Base-by-base conservation (phyloP, 495 filamentous ascomycete species). In the Penicillium roqueforti region DNA sequence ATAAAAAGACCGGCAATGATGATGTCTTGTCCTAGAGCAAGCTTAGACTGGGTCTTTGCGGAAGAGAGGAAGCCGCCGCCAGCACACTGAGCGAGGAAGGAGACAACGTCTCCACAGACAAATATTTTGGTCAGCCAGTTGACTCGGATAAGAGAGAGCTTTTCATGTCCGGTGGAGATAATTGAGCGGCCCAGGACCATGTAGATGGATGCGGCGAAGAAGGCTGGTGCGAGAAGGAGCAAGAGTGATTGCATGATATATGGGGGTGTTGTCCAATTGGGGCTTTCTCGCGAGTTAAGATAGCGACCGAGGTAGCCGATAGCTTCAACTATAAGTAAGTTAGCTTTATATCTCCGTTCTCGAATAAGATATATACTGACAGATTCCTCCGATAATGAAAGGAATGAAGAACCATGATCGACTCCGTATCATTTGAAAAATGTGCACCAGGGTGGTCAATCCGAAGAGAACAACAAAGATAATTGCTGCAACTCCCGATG, bases 171-270 rank as follows among this genome's bases (percentile, higher is more conserved):
- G 16, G 36, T 38, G 14, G 36, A 38, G 7, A 52, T 55, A 34
- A 81, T 76, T 10, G 80, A 34, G 3, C 78, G 71, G 0, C 72
- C 79, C 14, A 82, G 74, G 26, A 76, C 68, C 77, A 81, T 82
- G 63, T 81, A 82, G 14, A 82, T 75, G 0, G 79, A 80, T 3
- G 79, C 79, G 0, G 79, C 76, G 47, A 74, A 75, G 19, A 80
- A 56, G 5, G 72, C 74, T 6, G 76, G 77, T 1, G 74, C 71
- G 13, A 79, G 44, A 3, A 80, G 67, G 13, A 78, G 63, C n/a
- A 77, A 62, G 13, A 76, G 32, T 4, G 65, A 64, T 58, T 80
- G 75, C 39, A 36, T 60, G 23, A 76, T 61, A 49, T 74, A 81
- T 6, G 74, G 71, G 9, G 42, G 55, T 1, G 55, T 53, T 18